Percentiles rank a stretch among this genome's conserved stretches.
These are phyloP conservation scores for Nemania bipapillata DNA, from an alignment of 2,329 filamentous ascomycete genomes.

Conservation along the genomic window DNA sequence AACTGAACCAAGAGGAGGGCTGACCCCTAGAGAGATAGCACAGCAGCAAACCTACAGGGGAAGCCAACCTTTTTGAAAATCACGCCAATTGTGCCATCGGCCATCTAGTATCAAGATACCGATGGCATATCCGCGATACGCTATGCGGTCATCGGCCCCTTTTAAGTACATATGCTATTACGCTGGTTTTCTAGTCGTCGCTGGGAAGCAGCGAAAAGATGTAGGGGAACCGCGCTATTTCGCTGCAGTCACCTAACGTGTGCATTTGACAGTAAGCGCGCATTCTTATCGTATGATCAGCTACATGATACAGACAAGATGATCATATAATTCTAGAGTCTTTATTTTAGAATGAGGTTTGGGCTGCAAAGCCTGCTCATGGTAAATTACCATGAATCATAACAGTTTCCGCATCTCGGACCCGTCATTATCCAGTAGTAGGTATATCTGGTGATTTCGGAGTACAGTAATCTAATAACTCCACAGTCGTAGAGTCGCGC, in stretches of 20 bases:
- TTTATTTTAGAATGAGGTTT: slow-evolving; percentile 24
- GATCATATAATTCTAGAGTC: slow-evolving; percentile 3
- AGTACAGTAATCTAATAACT: not conserved
- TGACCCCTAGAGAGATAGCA: not conserved
- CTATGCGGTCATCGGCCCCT: not conserved
- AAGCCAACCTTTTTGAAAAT: not conserved
- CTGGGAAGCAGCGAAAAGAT: not conserved
- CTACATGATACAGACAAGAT: not conserved
- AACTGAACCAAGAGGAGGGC: not conserved
- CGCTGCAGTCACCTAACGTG: not conserved
- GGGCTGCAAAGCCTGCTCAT: not conserved
- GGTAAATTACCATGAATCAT: slow-evolving; percentile 18
- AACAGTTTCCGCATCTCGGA: not conserved
- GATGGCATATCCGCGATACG: not conserved
- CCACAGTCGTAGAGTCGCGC: not conserved
- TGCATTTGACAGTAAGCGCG: not conserved
- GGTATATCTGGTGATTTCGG: not conserved
- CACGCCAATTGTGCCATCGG: not conserved
- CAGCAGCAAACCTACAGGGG: not conserved
- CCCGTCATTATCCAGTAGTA: slow-evolving; percentile 5
- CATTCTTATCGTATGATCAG: slow-evolving; percentile 5
- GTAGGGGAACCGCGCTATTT: not conserved
- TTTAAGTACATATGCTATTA: not conserved
- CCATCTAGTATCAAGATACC: not conserved
- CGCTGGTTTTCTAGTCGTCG: not conserved